Conservation (phyloP, 148 eudicot species). For the Persicaria tinctoria region DNA sequence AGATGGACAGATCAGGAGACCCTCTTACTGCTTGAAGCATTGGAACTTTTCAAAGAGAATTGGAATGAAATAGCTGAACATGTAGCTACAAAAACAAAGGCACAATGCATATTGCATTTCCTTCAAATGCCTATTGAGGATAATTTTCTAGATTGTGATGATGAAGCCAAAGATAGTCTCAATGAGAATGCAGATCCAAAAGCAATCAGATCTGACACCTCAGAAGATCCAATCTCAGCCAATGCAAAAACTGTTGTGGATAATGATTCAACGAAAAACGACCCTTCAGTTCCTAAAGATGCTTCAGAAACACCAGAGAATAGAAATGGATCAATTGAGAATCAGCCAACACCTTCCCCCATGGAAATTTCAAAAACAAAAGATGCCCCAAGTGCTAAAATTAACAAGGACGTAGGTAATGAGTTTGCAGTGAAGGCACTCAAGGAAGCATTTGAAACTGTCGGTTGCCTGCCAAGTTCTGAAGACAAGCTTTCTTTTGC, state of each 20-base stretch:
- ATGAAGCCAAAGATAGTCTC: constrained; percentile 9
- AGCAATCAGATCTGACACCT: constrained; percentile 24
- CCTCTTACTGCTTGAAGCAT: constrained; percentile 89
- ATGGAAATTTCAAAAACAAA: constrained; percentile 33
- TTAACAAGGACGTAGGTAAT: constrained; percentile 29
- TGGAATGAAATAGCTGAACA: constrained; percentile 99
- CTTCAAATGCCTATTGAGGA: constrained; percentile 99
- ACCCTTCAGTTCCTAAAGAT: constrained; percentile 33
- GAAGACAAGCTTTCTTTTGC: constrained; percentile 62
- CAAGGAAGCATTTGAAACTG: constrained; percentile 81
- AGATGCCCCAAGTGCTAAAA: constrained; percentile 24
- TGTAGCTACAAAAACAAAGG: constrained; percentile 95
- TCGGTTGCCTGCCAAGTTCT: constrained; percentile 45
- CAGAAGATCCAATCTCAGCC: constrained; percentile 6
- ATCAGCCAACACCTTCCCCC: constrained; percentile 32
- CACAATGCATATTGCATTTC: constrained; percentile 95
- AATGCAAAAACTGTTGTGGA: constrained; percentile 2
- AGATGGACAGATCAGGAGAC: constrained; percentile 99
- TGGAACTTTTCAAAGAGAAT: constrained; percentile 86
- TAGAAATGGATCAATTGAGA: constrained; percentile 22
- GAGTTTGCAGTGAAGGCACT: constrained; percentile 64
- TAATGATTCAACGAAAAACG: constrained; percentile 18
- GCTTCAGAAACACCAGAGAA: constrained; percentile 37
- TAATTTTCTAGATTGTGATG: constrained; percentile 49
- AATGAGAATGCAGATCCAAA: constrained; percentile 21